Percentiles rank a stretch among this genome's conserved stretches.
These are phyloP conservation scores for Bipolaris bicolor DNA, from an alignment of 2,329 filamentous ascomycete genomes.

Conservation along the genomic window DNA sequence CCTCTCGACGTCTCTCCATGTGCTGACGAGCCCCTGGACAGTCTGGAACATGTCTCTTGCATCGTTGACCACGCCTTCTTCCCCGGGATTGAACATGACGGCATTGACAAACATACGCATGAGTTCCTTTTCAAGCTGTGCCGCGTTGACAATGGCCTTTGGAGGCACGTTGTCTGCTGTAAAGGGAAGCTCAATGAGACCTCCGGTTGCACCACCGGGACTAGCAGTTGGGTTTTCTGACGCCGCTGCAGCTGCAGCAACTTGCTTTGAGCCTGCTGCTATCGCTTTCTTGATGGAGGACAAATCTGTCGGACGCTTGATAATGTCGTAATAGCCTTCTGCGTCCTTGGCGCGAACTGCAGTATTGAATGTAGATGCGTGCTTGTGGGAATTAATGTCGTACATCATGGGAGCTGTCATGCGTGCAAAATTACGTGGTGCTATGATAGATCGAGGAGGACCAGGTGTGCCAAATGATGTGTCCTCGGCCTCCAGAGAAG, in stretches of 20 bases:
- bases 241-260: conserved; percentile 53
- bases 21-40: conserved; percentile 77
- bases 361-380: conserved; percentile 58
- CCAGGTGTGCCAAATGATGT: conserved; percentile 32
- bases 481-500: conserved; percentile 42
- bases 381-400: conserved; percentile 59
- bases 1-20: conserved; percentile 74
- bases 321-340: conserved; percentile 59
- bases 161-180: conserved; percentile 82
- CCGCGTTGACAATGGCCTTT: conserved; percentile 88
- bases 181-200: conserved; percentile 61
- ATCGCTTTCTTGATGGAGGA: conserved; percentile 59
- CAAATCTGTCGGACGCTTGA: conserved; percentile 59
- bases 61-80: conserved; percentile 86
- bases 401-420: conserved; percentile 58
- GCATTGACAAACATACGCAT: conserved; percentile 98
- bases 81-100: conserved; percentile 96
- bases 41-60: conserved; percentile 88
- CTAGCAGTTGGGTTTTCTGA: conserved; percentile 65
- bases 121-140: conserved; percentile 89
- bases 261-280: conserved; percentile 62
- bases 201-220: conserved; percentile 60
- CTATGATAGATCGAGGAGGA: conserved; percentile 46
- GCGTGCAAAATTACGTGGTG: conserved; percentile 57
- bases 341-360: conserved; percentile 59